Evolutionary conservation across 352 stramenopile genomes (phyloP).

Genomic region (Blastocystis sp.): DNA sequence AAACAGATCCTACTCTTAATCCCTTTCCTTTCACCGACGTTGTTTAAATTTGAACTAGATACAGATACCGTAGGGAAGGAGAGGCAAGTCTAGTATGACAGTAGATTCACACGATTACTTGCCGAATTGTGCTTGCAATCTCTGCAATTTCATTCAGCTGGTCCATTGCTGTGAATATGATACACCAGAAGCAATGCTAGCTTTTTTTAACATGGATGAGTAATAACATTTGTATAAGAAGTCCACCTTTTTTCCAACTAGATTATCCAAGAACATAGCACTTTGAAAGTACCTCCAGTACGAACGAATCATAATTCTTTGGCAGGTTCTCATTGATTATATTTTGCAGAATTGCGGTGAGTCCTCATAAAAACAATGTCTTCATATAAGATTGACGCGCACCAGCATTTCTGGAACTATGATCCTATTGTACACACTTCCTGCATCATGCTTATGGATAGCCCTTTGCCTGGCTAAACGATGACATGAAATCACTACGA

Average conservation of each 20-base stretch:
- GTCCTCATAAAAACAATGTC: constrained; percentile 23
- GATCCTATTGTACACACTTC: constrained; percentile 19
- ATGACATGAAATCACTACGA: constrained; percentile 50
- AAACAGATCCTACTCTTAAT: not conserved
- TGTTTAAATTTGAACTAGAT: too few species aligned
- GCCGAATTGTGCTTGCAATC: not conserved
- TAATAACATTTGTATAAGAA: too few species aligned
- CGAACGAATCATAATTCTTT: too few species aligned
- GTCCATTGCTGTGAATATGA: not conserved
- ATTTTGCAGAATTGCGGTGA: not conserved
- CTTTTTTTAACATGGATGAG: too few species aligned
- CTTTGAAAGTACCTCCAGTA: too few species aligned
- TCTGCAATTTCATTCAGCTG: not conserved
- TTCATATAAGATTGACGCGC: constrained; percentile 29
- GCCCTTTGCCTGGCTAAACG: constrained; percentile 31
- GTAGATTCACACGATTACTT: not conserved
- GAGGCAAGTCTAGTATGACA: not conserved
- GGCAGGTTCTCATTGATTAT: too few species aligned
- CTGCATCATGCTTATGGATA: not conserved
- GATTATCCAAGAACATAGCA: too few species aligned
- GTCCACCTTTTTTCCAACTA: too few species aligned
- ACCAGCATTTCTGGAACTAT: constrained; percentile 59
- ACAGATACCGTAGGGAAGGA: not conserved
- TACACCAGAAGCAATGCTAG: too few species aligned
- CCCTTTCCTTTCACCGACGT: not conserved